Conservation (phyloP, 2,329 filamentous ascomycete species). For the Colletotrichum karsti region DNA sequence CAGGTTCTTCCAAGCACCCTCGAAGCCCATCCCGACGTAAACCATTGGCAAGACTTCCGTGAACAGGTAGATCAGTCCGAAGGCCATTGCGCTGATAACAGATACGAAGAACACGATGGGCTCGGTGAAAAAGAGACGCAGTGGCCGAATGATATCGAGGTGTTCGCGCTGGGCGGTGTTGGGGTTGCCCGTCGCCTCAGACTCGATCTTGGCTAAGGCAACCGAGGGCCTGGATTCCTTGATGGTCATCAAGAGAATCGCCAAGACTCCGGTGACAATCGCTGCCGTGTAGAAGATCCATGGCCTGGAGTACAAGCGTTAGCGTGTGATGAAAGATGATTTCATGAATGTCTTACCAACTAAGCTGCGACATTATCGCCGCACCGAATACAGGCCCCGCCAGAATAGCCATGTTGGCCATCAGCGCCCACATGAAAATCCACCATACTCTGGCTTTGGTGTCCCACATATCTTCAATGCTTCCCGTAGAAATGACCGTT, state of each 20-base stretch:
- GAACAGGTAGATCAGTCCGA: constrained; percentile 15
- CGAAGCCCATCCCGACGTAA: background rate
- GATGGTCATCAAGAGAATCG: background rate
- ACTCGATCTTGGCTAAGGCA: background rate
- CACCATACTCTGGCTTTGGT: constrained; percentile 1
- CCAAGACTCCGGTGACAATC: background rate
- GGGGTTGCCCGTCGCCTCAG: background rate
- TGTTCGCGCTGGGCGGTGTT: background rate
- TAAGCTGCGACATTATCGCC: background rate
- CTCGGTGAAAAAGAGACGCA: constrained; percentile 7
- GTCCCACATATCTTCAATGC: constrained; percentile 22
- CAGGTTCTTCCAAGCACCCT: background rate
- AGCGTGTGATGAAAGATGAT: background rate
- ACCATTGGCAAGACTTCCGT: constrained; percentile 1
- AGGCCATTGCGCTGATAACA: background rate
- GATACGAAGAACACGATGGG: constrained; percentile 13
- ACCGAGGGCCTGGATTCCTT: constrained; percentile 16
- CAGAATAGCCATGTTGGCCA: constrained; percentile 10
- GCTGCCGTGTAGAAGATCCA: constrained; percentile 13
- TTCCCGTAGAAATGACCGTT: background rate
- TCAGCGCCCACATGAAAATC: background rate
- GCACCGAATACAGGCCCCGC: background rate
- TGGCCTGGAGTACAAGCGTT: background rate
- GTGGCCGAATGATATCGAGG: constrained; percentile 2
- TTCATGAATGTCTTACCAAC: background rate